phyloP scores from a whole-genome alignment of 2,329 filamentous ascomycete species.

The Calonectria pseudoreteaudii region DNA sequence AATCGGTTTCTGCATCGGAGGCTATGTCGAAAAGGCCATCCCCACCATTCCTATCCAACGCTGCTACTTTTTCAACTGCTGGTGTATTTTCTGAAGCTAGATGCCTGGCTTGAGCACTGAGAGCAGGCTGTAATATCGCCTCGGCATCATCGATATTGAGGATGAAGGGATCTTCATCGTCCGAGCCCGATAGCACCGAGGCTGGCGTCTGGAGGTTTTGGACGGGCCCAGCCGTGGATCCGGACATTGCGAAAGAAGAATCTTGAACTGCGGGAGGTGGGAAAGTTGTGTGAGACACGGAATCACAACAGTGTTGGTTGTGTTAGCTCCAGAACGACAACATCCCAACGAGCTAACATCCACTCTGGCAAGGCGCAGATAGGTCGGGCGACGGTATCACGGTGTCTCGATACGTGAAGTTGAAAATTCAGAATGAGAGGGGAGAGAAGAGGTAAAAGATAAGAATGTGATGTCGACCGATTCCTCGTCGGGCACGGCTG shows the following conservation, averaged over 20 bases:
- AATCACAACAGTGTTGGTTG: not conserved
- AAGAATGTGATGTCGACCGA: slow-evolving; percentile 25
- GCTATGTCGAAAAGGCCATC: slow-evolving; percentile 41
- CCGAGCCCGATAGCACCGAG: slow-evolving; percentile 24
- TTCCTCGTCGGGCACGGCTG: slow-evolving; percentile 20
- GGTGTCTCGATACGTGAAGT: slow-evolving; percentile 17
- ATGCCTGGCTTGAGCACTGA: slow-evolving; percentile 68
- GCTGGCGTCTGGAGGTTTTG: slow-evolving; percentile 4
- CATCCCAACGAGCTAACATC: not conserved
- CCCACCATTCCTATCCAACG: slow-evolving; percentile 58
- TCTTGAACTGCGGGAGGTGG: not conserved
- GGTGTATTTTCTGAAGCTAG: slow-evolving; percentile 67
- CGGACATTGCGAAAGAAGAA: slow-evolving; percentile 25
- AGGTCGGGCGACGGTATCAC: slow-evolving; percentile 19
- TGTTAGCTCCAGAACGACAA: not conserved
- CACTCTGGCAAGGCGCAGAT: slow-evolving; percentile 12
- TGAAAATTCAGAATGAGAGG: slow-evolving; percentile 13
- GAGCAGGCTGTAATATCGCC: slow-evolving; percentile 69
- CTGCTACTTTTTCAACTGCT: slow-evolving; percentile 68
- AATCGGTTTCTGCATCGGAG: slow-evolving; percentile 37
- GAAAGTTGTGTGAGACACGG: not conserved
- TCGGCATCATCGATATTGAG: slow-evolving; percentile 67
- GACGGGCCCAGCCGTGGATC: slow-evolving; percentile 14
- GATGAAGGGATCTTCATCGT: slow-evolving; percentile 38
- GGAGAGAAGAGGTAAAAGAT: slow-evolving; percentile 18